These are phyloP conservation scores for Alternaria brassicae DNA, from an alignment of 2,329 filamentous ascomycete genomes.

Conservation along the genomic window DNA sequence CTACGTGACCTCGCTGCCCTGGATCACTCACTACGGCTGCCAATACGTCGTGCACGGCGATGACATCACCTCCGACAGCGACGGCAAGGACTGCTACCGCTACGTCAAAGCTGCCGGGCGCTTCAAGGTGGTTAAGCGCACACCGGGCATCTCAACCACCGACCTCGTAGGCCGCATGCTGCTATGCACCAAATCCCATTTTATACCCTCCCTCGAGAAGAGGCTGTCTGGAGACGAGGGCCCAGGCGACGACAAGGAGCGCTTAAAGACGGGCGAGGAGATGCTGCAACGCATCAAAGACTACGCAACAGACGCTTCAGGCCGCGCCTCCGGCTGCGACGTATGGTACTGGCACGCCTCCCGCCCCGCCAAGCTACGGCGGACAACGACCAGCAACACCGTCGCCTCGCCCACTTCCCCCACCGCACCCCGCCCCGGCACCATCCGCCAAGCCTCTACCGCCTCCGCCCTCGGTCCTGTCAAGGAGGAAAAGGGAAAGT, in stretches of 20 bases:
- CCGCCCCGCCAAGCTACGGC: constrained; percentile 48
- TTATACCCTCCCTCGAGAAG: constrained; percentile 80
- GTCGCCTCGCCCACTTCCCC: constrained; percentile 7
- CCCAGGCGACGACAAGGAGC: constrained; percentile 71
- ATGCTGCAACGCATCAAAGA: constrained; percentile 81
- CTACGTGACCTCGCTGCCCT: constrained; percentile 91
- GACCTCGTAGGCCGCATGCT: constrained; percentile 98
- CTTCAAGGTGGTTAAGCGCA: constrained; percentile 96
- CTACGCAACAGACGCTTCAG: constrained; percentile 87
- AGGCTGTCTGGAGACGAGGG: constrained; percentile 76
- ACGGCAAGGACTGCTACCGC: constrained; percentile 95
- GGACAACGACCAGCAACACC: constrained; percentile 41
- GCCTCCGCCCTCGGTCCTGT: constrained; percentile 48
- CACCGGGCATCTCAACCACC: constrained; percentile 94
- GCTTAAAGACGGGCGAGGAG: constrained; percentile 66
- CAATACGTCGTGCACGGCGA: constrained; percentile 96
- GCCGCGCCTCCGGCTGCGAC: constrained; percentile 76
- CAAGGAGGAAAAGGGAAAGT: constrained; percentile 68
- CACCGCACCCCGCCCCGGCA: constrained; percentile 26
- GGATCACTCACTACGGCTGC: constrained; percentile 96
- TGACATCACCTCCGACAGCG: constrained; percentile 93
- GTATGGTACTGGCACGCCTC: constrained; percentile 83
- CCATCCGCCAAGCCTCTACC: constrained; percentile 41
- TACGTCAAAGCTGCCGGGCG: constrained; percentile 93
- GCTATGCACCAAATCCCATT: constrained; percentile 91